phyloP scores from a whole-genome alignment of 192 early-diverging fungal genomes.

The Fimicolochytrium jonesii region DNA sequence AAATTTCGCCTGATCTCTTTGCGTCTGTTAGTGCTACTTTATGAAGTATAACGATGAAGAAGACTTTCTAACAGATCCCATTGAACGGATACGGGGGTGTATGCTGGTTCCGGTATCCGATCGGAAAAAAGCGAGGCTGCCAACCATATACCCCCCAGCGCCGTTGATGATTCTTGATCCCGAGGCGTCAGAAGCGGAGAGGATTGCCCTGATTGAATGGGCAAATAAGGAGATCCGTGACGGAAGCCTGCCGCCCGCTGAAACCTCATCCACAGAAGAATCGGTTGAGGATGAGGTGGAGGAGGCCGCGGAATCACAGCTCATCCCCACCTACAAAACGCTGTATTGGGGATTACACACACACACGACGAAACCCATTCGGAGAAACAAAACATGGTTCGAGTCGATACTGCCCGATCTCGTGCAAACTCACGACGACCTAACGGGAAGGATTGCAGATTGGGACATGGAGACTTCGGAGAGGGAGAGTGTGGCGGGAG shows the following conservation, averaged over 20 bases:
- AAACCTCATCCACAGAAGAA: not conserved
- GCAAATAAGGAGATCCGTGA: not conserved
- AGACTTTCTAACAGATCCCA: conserved; percentile 8
- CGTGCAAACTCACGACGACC: too few species aligned
- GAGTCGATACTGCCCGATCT: too few species aligned
- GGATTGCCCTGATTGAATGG: not conserved
- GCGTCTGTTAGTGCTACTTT: conserved; percentile 7
- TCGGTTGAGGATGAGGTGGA: not conserved
- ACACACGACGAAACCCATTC: not conserved
- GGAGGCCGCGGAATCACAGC: not conserved
- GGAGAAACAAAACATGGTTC: conserved; percentile 6
- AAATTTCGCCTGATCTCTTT: not conserved
- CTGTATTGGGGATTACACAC: conserved; percentile 2
- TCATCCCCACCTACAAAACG: not conserved
- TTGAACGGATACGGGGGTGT: not conserved
- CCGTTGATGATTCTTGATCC: too few species aligned
- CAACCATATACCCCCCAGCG: not conserved
- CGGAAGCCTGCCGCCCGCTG: not conserved
- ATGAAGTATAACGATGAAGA: conserved; percentile 2
- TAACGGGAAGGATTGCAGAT: too few species aligned
- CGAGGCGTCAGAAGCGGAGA: not conserved
- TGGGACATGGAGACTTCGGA: too few species aligned
- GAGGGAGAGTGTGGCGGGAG: too few species aligned
- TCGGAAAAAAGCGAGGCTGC: not conserved
- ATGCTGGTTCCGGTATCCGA: not conserved